Percentiles rank a stretch among this genome's conserved stretches.
Conservation (phyloP, 306 rosid species). For the Vigna nakashimae region DNA sequence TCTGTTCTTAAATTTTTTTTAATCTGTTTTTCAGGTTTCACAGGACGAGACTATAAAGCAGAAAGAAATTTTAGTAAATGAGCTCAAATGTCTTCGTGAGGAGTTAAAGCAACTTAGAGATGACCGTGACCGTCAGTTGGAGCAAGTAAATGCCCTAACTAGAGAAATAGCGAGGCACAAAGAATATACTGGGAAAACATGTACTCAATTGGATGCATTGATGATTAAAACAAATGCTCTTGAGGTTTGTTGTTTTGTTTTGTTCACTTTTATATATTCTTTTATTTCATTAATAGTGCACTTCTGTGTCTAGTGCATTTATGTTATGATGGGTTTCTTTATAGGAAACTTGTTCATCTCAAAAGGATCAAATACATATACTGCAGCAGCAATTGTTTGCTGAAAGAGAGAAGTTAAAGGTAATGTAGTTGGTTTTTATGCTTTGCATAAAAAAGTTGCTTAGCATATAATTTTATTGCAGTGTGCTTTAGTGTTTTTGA, state of each 20-base stretch:
- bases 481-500: conserved; percentile 4
- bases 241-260: conserved; percentile 58
- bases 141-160: conserved; percentile 59
- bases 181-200: conserved; percentile 56
- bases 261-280: background rate
- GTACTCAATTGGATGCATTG: conserved; percentile 67
- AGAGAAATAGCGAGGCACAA: conserved; percentile 62
- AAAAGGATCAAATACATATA: conserved; percentile 60
- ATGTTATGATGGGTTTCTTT: conserved; percentile 36
- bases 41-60: conserved; percentile 69
- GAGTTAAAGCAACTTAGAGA: conserved; percentile 81
- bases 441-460: conserved; percentile 20
- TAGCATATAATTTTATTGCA: background rate
- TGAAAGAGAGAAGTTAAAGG: conserved; percentile 81
- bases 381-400: conserved; percentile 61
- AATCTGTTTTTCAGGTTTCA: conserved; percentile 58
- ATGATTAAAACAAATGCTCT: conserved; percentile 63
- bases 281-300: conserved; percentile 3
- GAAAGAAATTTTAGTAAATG: conserved; percentile 60
- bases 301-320: conserved; percentile 14
- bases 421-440: conserved; percentile 33
- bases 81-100: conserved; percentile 70
- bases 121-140: conserved; percentile 72
- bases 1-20: background rate
- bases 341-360: conserved; percentile 82